phyloP scores from a whole-genome alignment of 1,139 yeast species.

The Blastobotrys capitulatus region DNA sequence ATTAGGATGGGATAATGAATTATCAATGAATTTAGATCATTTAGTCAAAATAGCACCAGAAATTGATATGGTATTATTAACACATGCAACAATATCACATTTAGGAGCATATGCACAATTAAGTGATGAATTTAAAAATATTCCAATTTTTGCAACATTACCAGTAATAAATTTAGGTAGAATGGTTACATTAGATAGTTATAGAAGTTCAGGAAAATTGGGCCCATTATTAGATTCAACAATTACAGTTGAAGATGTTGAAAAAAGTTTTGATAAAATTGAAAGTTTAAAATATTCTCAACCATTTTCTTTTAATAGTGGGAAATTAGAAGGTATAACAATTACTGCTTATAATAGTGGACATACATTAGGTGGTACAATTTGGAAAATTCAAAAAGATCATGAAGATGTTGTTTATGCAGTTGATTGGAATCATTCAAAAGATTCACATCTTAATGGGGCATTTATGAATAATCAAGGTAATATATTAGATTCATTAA shows the following conservation, averaged over 20 bases:
- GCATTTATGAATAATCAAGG: slow-evolving; percentile 52
- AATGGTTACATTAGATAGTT: slow-evolving; percentile 75
- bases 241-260: slow-evolving; percentile 70
- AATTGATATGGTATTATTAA: slow-evolving; percentile 55
- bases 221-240: slow-evolving; percentile 63
- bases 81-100: slow-evolving; percentile 81
- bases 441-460: slow-evolving; percentile 82
- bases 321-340: slow-evolving; percentile 53
- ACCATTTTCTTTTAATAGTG: slow-evolving; percentile 40
- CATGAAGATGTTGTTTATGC: slow-evolving; percentile 81
- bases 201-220: slow-evolving; percentile 62
- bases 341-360: slow-evolving; percentile 90
- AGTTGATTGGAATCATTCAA: slow-evolving; percentile 92
- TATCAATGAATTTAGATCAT: slow-evolving; percentile 25
- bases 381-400: slow-evolving; percentile 73
- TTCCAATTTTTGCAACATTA: slow-evolving; percentile 80
- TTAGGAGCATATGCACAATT: slow-evolving; percentile 75
- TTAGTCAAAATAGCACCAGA: slow-evolving; percentile 16
- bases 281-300: slow-evolving; percentile 73
- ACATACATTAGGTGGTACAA: slow-evolving; percentile 86
- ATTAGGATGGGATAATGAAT: slow-evolving; percentile 36
- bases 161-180: slow-evolving; percentile 88
- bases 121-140: slow-evolving; percentile 57
- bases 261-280: slow-evolving; percentile 68
- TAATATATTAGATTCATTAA: slow-evolving; percentile 55